Evolutionary conservation across 805 yeast genomes (phyloP).

Genomic region (Saturnispora galanensis): DNA sequence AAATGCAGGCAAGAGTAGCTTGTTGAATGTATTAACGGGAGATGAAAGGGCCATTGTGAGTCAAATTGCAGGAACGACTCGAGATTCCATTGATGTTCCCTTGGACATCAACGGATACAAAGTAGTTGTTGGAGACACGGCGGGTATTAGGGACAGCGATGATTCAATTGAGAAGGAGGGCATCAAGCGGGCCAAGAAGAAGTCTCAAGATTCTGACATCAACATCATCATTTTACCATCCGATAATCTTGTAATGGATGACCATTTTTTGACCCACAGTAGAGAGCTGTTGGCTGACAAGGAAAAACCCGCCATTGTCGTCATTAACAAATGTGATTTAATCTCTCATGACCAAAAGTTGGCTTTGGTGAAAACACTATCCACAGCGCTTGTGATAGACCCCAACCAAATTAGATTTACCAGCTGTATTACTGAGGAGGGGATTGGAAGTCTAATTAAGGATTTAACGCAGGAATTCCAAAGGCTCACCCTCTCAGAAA

Average conservation of each 20-base stretch:
- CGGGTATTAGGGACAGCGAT: conserved; percentile 60
- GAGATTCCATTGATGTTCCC: conserved; percentile 78
- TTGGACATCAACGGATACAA: conserved; percentile 78
- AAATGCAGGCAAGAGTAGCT: conserved; percentile 90
- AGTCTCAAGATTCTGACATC: conserved; percentile 54
- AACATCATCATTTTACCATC: conserved; percentile 54
- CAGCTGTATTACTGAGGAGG: conserved; percentile 51
- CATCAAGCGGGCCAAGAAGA: conserved; percentile 60
- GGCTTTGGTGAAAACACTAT: conserved; percentile 15
- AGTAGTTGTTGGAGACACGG: conserved; percentile 82
- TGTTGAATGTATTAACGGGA: conserved; percentile 65
- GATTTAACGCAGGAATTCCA: conserved; percentile 39
- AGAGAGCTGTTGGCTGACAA: conserved; percentile 15
- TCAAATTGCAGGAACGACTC: conserved; percentile 84
- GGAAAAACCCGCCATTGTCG: conserved; percentile 27
- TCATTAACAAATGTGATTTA: conserved; percentile 56
- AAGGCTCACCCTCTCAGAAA: conserved; percentile 37
- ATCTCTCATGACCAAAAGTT: conserved; percentile 11
- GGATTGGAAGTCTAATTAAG: conserved; percentile 39
- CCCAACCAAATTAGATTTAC: conserved; percentile 28
- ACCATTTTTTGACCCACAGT: conserved; percentile 33
- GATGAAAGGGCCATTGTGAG: conserved; percentile 88
- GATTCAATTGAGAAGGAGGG: conserved; percentile 55
- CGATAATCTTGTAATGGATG: conserved; percentile 25
- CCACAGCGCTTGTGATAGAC: conserved; percentile 21